Percentiles rank a stretch among this genome's conserved stretches.
Evolutionary conservation across 2,329 filamentous ascomycete species (phyloP).

Genomic region (Xylariaceae sp.): DNA sequence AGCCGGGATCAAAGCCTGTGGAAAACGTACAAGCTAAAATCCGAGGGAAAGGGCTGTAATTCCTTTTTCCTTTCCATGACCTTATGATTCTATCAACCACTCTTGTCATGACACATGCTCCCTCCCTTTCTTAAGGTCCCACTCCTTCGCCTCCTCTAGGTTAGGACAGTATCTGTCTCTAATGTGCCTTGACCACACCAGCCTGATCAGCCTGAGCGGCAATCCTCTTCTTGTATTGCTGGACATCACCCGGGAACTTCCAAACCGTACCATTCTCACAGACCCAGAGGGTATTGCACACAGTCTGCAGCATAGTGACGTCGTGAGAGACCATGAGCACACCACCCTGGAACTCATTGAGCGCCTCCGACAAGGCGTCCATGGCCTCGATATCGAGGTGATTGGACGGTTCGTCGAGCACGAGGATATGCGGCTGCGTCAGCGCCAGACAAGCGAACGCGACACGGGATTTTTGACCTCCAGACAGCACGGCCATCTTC

Average conservation of each 20-base stretch:
- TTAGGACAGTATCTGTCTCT: slow-evolving; percentile 4
- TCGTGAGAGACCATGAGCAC: slow-evolving; percentile 99
- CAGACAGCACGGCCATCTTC: slow-evolving; percentile 89
- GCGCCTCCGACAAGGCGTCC: slow-evolving; percentile 83
- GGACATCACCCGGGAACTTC: slow-evolving; percentile 92
- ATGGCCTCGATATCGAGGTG: slow-evolving; percentile 99
- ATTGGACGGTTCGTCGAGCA: slow-evolving; percentile 97
- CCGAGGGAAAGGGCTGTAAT: neutral
- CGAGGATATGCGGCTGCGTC: slow-evolving; percentile 91
- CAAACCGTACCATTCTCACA: slow-evolving; percentile 91
- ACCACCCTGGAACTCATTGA: slow-evolving; percentile 84
- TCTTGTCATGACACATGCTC: neutral
- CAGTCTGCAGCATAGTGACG: slow-evolving; percentile 95
- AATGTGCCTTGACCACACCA: slow-evolving; percentile 72
- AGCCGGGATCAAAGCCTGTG: neutral
- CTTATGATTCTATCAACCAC: neutral
- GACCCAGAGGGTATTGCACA: slow-evolving; percentile 93
- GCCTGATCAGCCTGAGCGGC: slow-evolving; percentile 79
- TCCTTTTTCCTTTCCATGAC: neutral
- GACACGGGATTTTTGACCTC: slow-evolving; percentile 97
- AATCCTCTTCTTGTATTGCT: slow-evolving; percentile 97
- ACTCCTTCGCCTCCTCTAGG: neutral
- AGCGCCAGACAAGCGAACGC: slow-evolving; percentile 95
- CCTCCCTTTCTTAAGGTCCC: neutral
- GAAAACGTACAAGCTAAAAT: neutral